phyloP scores from a whole-genome alignment of 371 early-diverging fungal genomes.

The Chytridiales sp. region DNA sequence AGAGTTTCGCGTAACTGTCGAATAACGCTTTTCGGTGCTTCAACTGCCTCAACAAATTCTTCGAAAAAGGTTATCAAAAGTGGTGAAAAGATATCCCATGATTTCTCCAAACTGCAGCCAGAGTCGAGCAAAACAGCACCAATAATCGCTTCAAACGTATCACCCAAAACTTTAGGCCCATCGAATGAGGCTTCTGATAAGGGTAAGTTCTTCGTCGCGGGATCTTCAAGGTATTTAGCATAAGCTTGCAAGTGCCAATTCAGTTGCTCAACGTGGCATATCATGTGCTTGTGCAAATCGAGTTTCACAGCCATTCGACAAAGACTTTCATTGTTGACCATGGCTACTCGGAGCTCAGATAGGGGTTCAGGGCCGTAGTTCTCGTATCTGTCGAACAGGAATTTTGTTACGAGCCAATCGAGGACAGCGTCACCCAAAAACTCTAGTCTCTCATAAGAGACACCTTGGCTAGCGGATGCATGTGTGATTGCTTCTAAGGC shows the following conservation, averaged over 20 bases:
- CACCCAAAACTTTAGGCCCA: slow-evolving; percentile 49
- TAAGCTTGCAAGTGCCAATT: slow-evolving; percentile 29
- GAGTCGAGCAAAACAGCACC: slow-evolving; percentile 88
- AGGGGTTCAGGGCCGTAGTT: slow-evolving; percentile 66
- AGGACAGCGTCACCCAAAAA: slow-evolving; percentile 91
- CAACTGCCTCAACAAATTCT: slow-evolving; percentile 27
- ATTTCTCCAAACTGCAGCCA: slow-evolving; percentile 59
- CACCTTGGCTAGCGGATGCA: slow-evolving; percentile 37
- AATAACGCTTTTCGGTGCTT: slow-evolving; percentile 42
- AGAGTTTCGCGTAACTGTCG: slow-evolving; percentile 40
- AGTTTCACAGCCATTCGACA: slow-evolving; percentile 30
- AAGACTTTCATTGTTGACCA: slow-evolving; percentile 79
- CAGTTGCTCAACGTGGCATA: slow-evolving; percentile 11
- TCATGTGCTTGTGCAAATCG: slow-evolving; percentile 31
- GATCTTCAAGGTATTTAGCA: slow-evolving; percentile 19
- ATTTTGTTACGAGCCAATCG: slow-evolving; percentile 79
- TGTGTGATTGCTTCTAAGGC: slow-evolving; percentile 82
- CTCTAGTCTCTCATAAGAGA: slow-evolving; percentile 91
- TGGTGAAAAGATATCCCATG: slow-evolving; percentile 34
- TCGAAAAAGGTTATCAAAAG: slow-evolving; percentile 30
- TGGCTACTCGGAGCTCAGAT: slow-evolving; percentile 78
- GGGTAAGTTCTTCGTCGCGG: slow-evolving; percentile 8
- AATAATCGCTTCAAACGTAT: slow-evolving; percentile 40
- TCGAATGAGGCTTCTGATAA: slow-evolving; percentile 21
- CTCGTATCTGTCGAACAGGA: slow-evolving; percentile 69